Evolutionary conservation across 139 green algal species (phyloP).

Genomic region (Closterium sp.): DNA sequence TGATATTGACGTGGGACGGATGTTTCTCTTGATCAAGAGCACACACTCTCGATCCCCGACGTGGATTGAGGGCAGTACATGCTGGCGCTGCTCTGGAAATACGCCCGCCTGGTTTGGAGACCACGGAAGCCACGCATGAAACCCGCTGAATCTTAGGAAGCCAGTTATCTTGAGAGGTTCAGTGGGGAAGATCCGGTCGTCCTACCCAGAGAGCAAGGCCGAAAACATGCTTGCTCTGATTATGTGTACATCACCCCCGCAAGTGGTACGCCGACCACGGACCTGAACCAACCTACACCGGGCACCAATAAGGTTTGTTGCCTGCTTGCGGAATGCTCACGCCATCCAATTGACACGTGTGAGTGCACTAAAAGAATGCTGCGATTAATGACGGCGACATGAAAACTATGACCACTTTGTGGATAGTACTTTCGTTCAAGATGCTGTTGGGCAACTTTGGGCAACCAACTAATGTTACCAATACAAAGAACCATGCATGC

Average conservation of each 20-base stretch:
- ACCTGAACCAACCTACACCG: not conserved
- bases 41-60: not conserved
- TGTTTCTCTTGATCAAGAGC: not conserved
- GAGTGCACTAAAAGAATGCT: not conserved
- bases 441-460: too few species aligned
- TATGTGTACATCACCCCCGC: not conserved
- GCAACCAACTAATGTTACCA: too few species aligned
- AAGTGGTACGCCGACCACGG: not conserved
- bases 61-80: not conserved
- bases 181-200: not conserved
- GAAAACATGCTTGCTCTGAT: not conserved
- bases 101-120: not conserved
- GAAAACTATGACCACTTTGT: too few species aligned
- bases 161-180: not conserved
- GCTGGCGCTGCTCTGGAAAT: not conserved
- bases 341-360: not conserved
- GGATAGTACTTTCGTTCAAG: too few species aligned
- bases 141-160: not conserved
- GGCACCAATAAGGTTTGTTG: not conserved
- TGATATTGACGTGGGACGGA: not conserved
- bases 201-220: not conserved
- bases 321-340: not conserved
- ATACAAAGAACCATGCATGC: too few species aligned
- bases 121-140: not conserved
- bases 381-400: too few species aligned